Conservation (phyloP, 805 yeast genomes). For the Hanseniaspora mollemarum region DNA sequence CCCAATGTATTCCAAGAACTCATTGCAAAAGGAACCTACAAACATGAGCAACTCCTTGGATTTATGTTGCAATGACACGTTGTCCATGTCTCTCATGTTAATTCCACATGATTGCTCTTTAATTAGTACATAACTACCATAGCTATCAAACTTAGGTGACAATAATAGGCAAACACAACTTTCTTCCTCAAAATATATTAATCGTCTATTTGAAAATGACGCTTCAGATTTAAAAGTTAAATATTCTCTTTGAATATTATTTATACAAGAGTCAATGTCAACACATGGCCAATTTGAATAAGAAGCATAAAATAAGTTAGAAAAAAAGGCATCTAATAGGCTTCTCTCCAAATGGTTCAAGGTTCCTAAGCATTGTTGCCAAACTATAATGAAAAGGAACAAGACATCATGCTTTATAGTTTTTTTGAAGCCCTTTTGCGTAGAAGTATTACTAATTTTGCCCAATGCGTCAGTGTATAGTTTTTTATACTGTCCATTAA, state of each 20-base stretch:
- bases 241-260: background rate
- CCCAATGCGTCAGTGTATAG: too few species aligned
- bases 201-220: background rate
- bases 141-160: background rate
- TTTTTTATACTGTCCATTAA: background rate
- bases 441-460: too few species aligned
- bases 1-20: too few species aligned
- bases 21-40: too few species aligned
- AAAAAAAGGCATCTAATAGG: background rate
- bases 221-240: background rate
- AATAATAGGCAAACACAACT: background rate
- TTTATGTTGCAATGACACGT: too few species aligned
- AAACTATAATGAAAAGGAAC: too few species aligned
- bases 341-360: background rate
- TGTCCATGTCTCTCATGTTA: background rate
- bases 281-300: background rate
- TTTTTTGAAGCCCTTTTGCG: too few species aligned
- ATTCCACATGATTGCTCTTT: background rate
- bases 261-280: background rate
- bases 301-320: background rate
- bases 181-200: background rate
- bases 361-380: background rate
- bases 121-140: background rate
- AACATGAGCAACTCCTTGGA: too few species aligned
- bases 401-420: too few species aligned